phyloP scores from a whole-genome alignment of 768 basidiomycete genomes.

The Strobilomyces dryophilus region DNA sequence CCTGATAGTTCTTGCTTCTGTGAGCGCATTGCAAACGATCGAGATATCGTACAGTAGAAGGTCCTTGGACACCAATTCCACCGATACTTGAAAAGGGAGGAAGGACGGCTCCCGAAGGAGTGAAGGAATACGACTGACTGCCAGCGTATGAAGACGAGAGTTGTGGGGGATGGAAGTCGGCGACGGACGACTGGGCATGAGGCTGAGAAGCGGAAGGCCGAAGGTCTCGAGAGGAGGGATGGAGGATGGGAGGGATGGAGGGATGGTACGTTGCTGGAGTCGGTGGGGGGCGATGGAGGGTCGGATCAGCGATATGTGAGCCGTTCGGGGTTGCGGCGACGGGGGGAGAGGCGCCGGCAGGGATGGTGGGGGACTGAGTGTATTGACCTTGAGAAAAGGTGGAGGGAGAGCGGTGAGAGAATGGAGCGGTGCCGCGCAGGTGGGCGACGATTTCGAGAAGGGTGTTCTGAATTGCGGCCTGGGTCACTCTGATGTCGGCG shows the following conservation, averaged over 20 bases:
- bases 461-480: conserved; percentile 71
- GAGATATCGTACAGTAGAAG: conserved; percentile 54
- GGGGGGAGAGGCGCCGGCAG: conserved; percentile 51
- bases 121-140: conserved; percentile 30
- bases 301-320: conserved; percentile 22
- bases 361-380: conserved; percentile 64
- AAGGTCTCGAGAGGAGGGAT: background rate
- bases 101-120: conserved; percentile 49
- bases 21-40: conserved; percentile 37
- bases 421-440: conserved; percentile 52
- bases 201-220: background rate
- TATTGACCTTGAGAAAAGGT: conserved; percentile 45
- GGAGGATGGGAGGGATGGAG: conserved; percentile 30
- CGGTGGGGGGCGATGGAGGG: conserved; percentile 25
- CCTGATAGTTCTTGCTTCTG: conserved; percentile 29
- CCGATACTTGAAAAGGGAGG: conserved; percentile 73
- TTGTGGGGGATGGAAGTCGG: conserved; percentile 44
- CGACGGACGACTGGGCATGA: conserved; percentile 31
- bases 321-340: conserved; percentile 39
- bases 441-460: conserved; percentile 78
- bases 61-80: conserved; percentile 47
- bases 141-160: conserved; percentile 38
- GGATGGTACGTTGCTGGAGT: conserved; percentile 30
- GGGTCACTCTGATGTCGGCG: conserved; percentile 71
- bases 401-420: conserved; percentile 60